A percentile compares a stretch with the other conserved stretches of the same genome.
Evolutionary conservation across 2,329 filamentous ascomycete genomes (phyloP).

Genomic region (Microascus cirrosus): DNA sequence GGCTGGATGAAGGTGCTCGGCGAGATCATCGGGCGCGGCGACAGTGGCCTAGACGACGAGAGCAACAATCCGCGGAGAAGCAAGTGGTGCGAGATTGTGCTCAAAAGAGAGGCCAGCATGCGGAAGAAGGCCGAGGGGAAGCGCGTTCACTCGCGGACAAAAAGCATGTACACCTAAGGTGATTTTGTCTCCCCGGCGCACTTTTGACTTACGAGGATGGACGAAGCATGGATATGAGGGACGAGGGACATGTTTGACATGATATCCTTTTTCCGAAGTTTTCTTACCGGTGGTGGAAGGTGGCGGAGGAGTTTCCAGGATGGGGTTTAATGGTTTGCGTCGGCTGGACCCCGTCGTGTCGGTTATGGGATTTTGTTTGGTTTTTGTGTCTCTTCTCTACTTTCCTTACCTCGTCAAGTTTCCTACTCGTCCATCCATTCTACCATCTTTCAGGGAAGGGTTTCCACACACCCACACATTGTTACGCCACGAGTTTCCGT

Average conservation of each 20-base stretch:
- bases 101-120: conserved; percentile 52
- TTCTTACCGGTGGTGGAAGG: not conserved
- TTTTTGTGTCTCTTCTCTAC: not conserved
- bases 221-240: not conserved
- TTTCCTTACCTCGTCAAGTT: not conserved
- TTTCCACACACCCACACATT: not conserved
- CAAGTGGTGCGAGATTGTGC: conserved; percentile 58
- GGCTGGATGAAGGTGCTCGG: conserved; percentile 85
- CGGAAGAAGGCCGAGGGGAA: conserved; percentile 41
- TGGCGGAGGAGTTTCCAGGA: not conserved
- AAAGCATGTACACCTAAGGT: conserved; percentile 40
- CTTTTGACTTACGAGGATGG: not conserved
- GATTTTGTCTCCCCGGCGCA: not conserved
- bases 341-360: not conserved
- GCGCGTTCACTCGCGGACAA: conserved; percentile 43
- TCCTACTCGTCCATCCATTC: not conserved
- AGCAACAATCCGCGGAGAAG: conserved; percentile 29
- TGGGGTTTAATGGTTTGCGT: not conserved
- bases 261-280: not conserved
- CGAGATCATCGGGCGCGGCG: conserved; percentile 53
- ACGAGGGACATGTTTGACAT: conserved; percentile 4
- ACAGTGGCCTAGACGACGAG: conserved; percentile 32
- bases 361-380: not conserved
- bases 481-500: not conserved
- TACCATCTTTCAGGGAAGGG: not conserved